Evolutionary conservation across 495 filamentous ascomycete genomes (phyloP), one percentile per base, ranked within the genome.

Genomic region (Aspergillus incahuasiensis): DNA sequence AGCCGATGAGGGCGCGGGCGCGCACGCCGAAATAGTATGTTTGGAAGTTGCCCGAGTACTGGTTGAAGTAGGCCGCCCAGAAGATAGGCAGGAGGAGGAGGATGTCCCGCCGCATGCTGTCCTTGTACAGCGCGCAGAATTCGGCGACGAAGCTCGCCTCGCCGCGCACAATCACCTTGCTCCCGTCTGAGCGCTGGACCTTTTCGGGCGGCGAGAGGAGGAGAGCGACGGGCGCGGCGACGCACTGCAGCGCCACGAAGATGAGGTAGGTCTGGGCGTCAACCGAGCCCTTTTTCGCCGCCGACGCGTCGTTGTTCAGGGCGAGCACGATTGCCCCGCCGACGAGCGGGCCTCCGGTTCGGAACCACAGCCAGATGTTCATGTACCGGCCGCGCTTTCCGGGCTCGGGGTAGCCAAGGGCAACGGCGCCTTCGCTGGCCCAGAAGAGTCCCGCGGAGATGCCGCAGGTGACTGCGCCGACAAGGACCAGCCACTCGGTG

Each of bases 371-470:
- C 80, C 80, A 82, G 18, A 78, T 80, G 2, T 75, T 77, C 40
- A 69, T 77, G 48, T 80, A 82, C 19, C 74, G 72, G n/a, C 79
- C 80, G 0, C 78, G 67, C 44, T 82, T 74, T 20, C 75, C 70
- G 19, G 75, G 56, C 45, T 82, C 76, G 0, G 78, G 79, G 50
- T 85, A 83, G 0, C 78, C 80, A 0, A 79, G 65, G 1, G 76
- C 79, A 30, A 84, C 71, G 12, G 81, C 79, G 6, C 77, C 80
- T 51, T 83, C 81, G 32, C 74, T 72, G 1, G 71, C 75, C 81
- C 82, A 83, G 52, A 83, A 71, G 16, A 80, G 65, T 0, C 74
- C 78, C 1, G 80, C 77, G 11, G 72, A 74, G 24, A 83, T 69
- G 0, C 82, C 81, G 56, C 80, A 83, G 5, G 73, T 71, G 0